phyloP scores from a whole-genome alignment of 129 eudicot species.

The Flaveria trinervia region DNA sequence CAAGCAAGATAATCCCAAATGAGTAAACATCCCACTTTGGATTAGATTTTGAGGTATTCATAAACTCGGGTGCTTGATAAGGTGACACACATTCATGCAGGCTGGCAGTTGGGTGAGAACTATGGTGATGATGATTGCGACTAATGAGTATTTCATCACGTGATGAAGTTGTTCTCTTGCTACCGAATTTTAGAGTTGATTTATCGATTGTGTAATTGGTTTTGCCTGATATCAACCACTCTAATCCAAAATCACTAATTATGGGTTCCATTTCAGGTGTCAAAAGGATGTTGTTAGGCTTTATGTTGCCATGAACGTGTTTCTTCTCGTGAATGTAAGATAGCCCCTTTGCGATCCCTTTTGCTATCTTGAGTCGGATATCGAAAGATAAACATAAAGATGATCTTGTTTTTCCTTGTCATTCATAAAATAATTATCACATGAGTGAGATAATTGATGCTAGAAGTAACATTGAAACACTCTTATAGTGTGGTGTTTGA shows the following conservation, averaged over 20 bases:
- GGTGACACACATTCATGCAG: conserved; percentile 53
- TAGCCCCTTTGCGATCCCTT: conserved; percentile 83
- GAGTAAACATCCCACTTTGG: conserved; percentile 97
- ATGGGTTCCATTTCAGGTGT: conserved; percentile 74
- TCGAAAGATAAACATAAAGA: conserved; percentile 61
- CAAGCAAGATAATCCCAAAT: conserved; percentile 75
- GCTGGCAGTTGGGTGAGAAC: conserved; percentile 8
- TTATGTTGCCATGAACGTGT: conserved; percentile 83
- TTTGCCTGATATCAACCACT: conserved; percentile 61
- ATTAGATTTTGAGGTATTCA: conserved; percentile 54
- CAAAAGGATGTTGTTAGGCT: conserved; percentile 86
- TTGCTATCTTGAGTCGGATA: conserved; percentile 74
- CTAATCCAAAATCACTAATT: conserved; percentile 77
- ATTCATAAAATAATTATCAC: conserved; percentile 9
- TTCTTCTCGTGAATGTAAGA: conserved; percentile 78
- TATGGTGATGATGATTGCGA: conserved; percentile 23
- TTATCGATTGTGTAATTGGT: conserved; percentile 29
- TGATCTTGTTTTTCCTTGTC: conserved; percentile 61
- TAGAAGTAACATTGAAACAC: neutral
- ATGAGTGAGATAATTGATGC: neutral
- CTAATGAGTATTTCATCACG: conserved; percentile 31
- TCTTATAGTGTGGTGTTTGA: neutral
- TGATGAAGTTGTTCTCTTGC: conserved; percentile 45
- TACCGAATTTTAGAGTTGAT: conserved; percentile 51
- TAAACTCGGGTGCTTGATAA: conserved; percentile 85